Percentiles rank a stretch among this genome's conserved stretches.
Conservation (phyloP, 2,329 filamentous ascomycete genomes). For the Ceratocystis albifundus region DNA sequence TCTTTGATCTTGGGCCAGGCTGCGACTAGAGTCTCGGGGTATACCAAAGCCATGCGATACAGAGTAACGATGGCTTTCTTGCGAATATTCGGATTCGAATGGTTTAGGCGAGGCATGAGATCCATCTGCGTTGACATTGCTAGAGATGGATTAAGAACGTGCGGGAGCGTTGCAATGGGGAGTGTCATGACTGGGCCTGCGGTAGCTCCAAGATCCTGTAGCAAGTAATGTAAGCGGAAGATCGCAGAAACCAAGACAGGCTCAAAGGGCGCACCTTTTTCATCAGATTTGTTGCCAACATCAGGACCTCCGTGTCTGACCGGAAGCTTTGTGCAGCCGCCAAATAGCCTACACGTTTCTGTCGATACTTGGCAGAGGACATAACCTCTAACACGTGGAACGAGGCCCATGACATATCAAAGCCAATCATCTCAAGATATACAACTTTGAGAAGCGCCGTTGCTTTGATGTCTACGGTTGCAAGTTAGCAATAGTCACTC, state of each 20-base stretch:
- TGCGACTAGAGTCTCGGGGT: constrained; percentile 80
- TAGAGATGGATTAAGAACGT: constrained; percentile 84
- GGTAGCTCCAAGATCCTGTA: constrained; percentile 59
- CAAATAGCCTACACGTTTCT: constrained; percentile 91
- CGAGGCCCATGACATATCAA: constrained; percentile 99
- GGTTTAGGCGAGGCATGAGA: constrained; percentile 71
- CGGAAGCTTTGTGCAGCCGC: constrained; percentile 94
- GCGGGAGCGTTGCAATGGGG: constrained; percentile 80
- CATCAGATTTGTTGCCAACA: constrained; percentile 90
- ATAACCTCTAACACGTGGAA: constrained; percentile 99
- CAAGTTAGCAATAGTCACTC: not conserved
- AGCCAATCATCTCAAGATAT: constrained; percentile 97
- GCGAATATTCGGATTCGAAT: constrained; percentile 72
- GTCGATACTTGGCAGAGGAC: constrained; percentile 87
- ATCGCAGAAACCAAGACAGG: not conserved
- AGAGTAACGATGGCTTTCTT: constrained; percentile 96
- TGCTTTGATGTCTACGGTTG: constrained; percentile 68
- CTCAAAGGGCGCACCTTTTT: constrained; percentile 57
- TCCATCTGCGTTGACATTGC: constrained; percentile 83
- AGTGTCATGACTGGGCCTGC: constrained; percentile 68
- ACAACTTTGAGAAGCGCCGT: constrained; percentile 91
- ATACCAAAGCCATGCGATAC: constrained; percentile 88
- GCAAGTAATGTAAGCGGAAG: not conserved
- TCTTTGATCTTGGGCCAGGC: constrained; percentile 98
- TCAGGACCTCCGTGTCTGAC: constrained; percentile 88